Evolutionary conservation across 176 grass and related monocot species (phyloP).

Genomic region (Avena atlantica): DNA sequence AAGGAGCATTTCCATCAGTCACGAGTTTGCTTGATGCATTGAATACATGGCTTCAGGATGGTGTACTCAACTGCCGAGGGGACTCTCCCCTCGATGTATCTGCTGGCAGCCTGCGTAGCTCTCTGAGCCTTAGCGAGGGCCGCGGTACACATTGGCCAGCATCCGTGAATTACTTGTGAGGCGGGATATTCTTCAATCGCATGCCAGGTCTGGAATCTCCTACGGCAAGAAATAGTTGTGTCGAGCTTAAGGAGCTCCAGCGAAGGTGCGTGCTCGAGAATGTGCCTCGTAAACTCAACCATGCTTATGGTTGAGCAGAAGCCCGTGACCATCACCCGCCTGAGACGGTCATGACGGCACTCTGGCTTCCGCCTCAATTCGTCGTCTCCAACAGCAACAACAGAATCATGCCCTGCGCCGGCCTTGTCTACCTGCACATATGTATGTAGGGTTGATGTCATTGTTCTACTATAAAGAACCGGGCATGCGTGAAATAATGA

Average conservation of each 20-base stretch:
- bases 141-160: background rate
- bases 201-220: background rate
- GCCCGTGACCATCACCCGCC: background rate
- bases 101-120: background rate
- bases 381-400: background rate
- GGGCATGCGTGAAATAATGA: background rate
- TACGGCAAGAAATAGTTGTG: background rate
- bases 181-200: background rate
- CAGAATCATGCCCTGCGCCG: background rate
- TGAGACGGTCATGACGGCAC: background rate
- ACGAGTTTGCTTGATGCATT: background rate
- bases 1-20: background rate
- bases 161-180: background rate
- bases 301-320: background rate
- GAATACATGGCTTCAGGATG: background rate
- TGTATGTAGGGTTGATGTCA: background rate
- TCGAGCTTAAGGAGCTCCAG: background rate
- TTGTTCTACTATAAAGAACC: background rate
- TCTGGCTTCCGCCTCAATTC: background rate
- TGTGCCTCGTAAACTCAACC: background rate
- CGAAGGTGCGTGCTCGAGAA: background rate
- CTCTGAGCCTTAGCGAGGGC: background rate
- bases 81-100: background rate
- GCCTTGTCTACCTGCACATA: background rate
- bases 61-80: background rate